Conservation (phyloP, 768 basidiomycete species). For the Pisolithus microcarpus region DNA sequence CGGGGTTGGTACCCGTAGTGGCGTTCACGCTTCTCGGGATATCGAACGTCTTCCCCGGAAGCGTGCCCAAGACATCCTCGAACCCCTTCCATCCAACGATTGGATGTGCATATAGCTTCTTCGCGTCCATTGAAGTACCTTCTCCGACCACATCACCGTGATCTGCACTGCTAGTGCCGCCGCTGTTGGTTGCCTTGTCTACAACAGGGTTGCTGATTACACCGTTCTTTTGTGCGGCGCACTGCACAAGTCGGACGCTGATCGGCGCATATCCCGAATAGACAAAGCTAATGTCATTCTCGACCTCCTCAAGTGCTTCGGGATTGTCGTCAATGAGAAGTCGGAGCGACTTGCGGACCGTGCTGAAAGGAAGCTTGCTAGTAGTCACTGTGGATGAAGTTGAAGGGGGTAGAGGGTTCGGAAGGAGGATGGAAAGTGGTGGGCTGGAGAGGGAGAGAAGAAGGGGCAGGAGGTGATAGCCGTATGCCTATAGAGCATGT, state of each 20-base stretch:
- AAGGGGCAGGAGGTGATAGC: constrained; percentile 64
- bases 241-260: constrained; percentile 86
- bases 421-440: constrained; percentile 60
- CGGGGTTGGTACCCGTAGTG: constrained; percentile 22
- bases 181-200: background rate
- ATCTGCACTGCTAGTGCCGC: constrained; percentile 39
- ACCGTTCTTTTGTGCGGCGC: constrained; percentile 84
- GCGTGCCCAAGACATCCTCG: constrained; percentile 75
- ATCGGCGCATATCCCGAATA: constrained; percentile 98
- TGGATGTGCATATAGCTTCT: constrained; percentile 77
- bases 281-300: constrained; percentile 92
- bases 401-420: constrained; percentile 58
- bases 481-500: constrained; percentile 50
- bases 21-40: constrained; percentile 42
- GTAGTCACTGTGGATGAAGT: constrained; percentile 32
- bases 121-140: constrained; percentile 31
- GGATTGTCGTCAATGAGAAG: constrained; percentile 86
- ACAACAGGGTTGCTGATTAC: constrained; percentile 72
- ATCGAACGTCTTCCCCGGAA: constrained; percentile 87
- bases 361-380: constrained; percentile 62
- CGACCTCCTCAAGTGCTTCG: constrained; percentile 71
- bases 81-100: constrained; percentile 97
- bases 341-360: constrained; percentile 75
- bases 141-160: constrained; percentile 33
- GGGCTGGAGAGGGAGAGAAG: constrained; percentile 58